These are phyloP conservation scores for Vaccinium corymbosum DNA, from an alignment of 148 eudicot species.

Conservation along the genomic window DNA sequence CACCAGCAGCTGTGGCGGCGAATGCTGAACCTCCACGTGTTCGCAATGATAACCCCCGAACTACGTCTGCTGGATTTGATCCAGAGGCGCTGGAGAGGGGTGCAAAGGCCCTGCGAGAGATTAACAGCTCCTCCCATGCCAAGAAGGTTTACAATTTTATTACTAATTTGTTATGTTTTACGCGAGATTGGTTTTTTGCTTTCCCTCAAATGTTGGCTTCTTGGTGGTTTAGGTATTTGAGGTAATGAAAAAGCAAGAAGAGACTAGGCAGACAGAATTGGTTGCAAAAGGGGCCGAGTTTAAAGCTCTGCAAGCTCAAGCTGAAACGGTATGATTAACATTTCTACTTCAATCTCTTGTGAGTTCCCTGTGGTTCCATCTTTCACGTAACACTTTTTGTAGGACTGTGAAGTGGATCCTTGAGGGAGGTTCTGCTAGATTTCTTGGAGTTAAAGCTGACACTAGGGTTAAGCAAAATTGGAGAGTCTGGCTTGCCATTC, in stretches of 20 bases:
- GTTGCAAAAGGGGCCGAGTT: conserved; percentile 45
- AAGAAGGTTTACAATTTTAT: conserved; percentile 43
- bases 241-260: conserved; percentile 60
- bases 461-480: neutral
- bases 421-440: neutral
- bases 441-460: neutral
- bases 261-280: conserved; percentile 58
- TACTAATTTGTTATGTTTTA: conserved; percentile 3
- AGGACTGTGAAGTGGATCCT: neutral
- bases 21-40: conserved; percentile 36
- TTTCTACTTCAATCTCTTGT: neutral
- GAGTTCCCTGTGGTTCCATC: neutral
- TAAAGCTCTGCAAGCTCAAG: conserved; percentile 59
- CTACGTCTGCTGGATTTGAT: conserved; percentile 84
- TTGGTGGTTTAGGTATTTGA: conserved; percentile 43
- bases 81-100: conserved; percentile 86
- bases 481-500: neutral
- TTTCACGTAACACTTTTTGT: neutral
- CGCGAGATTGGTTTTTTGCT: neutral
- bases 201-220: conserved; percentile 17
- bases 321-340: conserved; percentile 53
- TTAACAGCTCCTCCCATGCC: conserved; percentile 49
- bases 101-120: conserved; percentile 45
- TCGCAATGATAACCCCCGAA: conserved; percentile 75
- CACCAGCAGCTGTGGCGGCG: conserved; percentile 13